Evolutionary conservation across 805 yeast genomes (phyloP).

Genomic region (Candida orba): DNA sequence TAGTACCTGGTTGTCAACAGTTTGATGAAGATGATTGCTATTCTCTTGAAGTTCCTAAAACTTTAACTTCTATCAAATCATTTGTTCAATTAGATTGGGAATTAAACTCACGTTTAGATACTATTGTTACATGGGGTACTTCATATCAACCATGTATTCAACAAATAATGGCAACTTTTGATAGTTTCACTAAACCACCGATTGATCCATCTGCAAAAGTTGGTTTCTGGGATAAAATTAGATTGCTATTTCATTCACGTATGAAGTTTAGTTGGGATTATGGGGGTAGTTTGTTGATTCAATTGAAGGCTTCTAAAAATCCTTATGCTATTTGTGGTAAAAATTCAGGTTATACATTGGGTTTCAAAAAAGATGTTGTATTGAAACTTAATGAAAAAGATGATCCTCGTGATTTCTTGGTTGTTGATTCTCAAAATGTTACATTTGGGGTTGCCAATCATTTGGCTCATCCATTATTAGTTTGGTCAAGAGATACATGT

Average conservation of each 20-base stretch:
- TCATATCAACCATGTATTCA: conserved; percentile 81
- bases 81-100: conserved; percentile 53
- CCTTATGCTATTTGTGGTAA: conserved; percentile 67
- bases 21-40: conserved; percentile 37
- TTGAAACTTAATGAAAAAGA: conserved; percentile 59
- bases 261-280: conserved; percentile 44
- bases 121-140: conserved; percentile 76
- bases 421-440: conserved; percentile 54
- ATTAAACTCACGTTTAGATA: conserved; percentile 48
- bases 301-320: conserved; percentile 67
- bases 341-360: conserved; percentile 70
- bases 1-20: conserved; percentile 40
- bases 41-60: conserved; percentile 60
- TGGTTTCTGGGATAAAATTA: conserved; percentile 90
- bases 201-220: conserved; percentile 76
- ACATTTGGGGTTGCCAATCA: conserved; percentile 74
- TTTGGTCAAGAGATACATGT: conserved; percentile 50
- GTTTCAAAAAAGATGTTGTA: conserved; percentile 56
- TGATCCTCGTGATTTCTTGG: conserved; percentile 60
- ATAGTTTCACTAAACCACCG: conserved; percentile 84
- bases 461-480: conserved; percentile 42
- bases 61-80: conserved; percentile 68
- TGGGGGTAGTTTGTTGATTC: conserved; percentile 46
- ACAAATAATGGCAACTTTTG: conserved; percentile 69
- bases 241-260: conserved; percentile 71